Evolutionary conservation across 768 basidiomycete species (phyloP).

Genomic region (Collybia sordida): DNA sequence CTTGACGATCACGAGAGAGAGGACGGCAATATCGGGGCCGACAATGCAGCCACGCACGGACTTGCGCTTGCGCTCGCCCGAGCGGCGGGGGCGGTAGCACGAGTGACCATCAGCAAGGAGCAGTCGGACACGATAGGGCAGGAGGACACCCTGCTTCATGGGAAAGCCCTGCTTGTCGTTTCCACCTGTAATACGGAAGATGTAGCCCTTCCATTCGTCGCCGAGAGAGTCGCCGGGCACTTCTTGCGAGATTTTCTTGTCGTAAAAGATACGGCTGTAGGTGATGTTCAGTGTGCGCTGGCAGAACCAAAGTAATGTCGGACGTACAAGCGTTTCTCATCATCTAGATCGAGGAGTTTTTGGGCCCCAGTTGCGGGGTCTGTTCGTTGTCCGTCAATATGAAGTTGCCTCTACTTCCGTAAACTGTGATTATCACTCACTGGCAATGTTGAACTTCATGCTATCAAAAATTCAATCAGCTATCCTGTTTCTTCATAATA

Average conservation of each 20-base stretch:
- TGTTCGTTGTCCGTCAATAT: conserved; percentile 22
- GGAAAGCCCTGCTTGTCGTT: conserved; percentile 99
- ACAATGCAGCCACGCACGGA: conserved; percentile 99
- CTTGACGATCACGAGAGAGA: conserved; percentile 94
- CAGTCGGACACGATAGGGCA: conserved; percentile 90
- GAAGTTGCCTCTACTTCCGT: too few species aligned
- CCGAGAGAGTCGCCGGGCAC: conserved; percentile 88
- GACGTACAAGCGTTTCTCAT: conserved; percentile 81
- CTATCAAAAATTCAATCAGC: conserved; percentile 31
- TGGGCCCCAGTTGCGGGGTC: conserved; percentile 97
- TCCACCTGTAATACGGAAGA: conserved; percentile 95
- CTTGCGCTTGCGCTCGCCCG: conserved; percentile 97
- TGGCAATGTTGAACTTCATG: conserved; percentile 99
- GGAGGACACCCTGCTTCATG: conserved; percentile 98
- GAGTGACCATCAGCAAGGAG: conserved; percentile 97
- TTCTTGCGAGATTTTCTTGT: conserved; percentile 96
- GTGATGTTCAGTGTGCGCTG: neutral
- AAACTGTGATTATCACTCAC: conserved; percentile 45
- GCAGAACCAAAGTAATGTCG: neutral
- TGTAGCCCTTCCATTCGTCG: conserved; percentile 96
- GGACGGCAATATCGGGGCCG: conserved; percentile 93
- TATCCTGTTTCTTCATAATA: neutral
- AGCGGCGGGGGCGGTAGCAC: conserved; percentile 91
- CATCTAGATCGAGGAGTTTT: conserved; percentile 94
- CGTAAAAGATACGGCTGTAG: conserved; percentile 88